Evolutionary conservation across 495 filamentous ascomycete species (phyloP).

Genomic region (Talaromyces thailandensis): DNA sequence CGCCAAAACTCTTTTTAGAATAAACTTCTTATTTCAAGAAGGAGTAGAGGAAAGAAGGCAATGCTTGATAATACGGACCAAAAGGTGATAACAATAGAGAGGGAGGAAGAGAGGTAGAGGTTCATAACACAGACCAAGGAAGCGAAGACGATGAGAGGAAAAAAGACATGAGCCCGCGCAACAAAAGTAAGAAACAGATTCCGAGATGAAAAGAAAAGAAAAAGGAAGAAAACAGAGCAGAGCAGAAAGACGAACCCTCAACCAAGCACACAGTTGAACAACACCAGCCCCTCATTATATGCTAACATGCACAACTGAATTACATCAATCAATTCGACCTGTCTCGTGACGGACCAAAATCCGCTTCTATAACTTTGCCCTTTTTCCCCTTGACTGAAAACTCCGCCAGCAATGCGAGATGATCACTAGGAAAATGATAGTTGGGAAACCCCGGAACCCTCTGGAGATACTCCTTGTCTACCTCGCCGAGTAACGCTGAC

Average conservation of each 20-base stretch:
- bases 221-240: conserved; percentile 14
- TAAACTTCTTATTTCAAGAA: not conserved
- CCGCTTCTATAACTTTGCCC: conserved; percentile 60
- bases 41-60: conserved; percentile 10
- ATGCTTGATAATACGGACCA: conserved; percentile 1
- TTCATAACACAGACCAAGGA: conserved; percentile 8
- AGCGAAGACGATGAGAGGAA: conserved; percentile 11
- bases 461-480: conserved; percentile 83
- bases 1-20: not conserved
- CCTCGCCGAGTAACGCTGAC: conserved; percentile 76
- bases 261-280: conserved; percentile 4
- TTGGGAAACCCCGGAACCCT: conserved; percentile 93
- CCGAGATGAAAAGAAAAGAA: conserved; percentile 26
- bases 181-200: conserved; percentile 29
- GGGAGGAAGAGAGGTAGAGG: conserved; percentile 11
- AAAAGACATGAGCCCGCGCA: conserved; percentile 9
- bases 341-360: conserved; percentile 49
- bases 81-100: not conserved
- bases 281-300: conserved; percentile 8
- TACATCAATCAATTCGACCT: conserved; percentile 33
- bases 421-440: conserved; percentile 94
- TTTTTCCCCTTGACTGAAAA: conserved; percentile 89
- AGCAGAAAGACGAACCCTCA: not conserved
- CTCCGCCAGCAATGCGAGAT: conserved; percentile 85
- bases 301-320: conserved; percentile 13